These are phyloP conservation scores for Boechera divaricarpa DNA, from an alignment of 345 rosid species.

Conservation along the genomic window DNA sequence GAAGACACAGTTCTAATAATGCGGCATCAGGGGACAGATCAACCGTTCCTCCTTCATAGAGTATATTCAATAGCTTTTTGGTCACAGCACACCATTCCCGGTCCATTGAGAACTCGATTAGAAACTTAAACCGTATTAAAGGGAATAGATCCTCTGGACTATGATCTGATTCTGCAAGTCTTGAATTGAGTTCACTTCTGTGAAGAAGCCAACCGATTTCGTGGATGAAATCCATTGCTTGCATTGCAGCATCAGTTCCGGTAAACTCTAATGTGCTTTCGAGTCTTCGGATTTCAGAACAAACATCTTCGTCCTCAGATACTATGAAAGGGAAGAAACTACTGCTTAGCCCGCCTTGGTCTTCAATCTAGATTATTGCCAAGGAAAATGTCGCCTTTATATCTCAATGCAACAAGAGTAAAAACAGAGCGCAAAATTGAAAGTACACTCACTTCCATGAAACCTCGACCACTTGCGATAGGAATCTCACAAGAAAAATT, in stretches of 20 bases:
- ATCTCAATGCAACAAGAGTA: not conserved
- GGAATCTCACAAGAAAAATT: conserved; percentile 76
- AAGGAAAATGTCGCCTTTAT: conserved; percentile 21
- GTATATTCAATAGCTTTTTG: conserved; percentile 72
- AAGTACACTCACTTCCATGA: conserved; percentile 74
- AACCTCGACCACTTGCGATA: conserved; percentile 73
- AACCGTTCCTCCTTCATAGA: conserved; percentile 59
- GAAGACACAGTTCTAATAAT: conserved; percentile 78
- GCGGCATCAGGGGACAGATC: conserved; percentile 58
- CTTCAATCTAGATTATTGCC: conserved; percentile 74
- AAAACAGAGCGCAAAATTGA: not conserved
- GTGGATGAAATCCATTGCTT: conserved; percentile 87
- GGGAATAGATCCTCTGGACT: conserved; percentile 61
- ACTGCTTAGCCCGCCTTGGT: conserved; percentile 66
- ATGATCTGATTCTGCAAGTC: conserved; percentile 63
- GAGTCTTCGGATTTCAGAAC: conserved; percentile 82
- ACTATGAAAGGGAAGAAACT: conserved; percentile 85
- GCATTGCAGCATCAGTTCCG: conserved; percentile 67
- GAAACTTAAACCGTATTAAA: conserved; percentile 77
- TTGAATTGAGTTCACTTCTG: conserved; percentile 54
- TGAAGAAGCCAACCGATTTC: conserved; percentile 98
- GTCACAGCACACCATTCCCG: conserved; percentile 94
- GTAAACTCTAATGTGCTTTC: conserved; percentile 66
- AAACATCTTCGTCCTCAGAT: conserved; percentile 82
- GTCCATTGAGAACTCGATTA: conserved; percentile 92